Evolutionary conservation across 2,329 filamentous ascomycete species (phyloP), one percentile per base, ranked within the genome.

Genomic region (Xylaria polymorpha): DNA sequence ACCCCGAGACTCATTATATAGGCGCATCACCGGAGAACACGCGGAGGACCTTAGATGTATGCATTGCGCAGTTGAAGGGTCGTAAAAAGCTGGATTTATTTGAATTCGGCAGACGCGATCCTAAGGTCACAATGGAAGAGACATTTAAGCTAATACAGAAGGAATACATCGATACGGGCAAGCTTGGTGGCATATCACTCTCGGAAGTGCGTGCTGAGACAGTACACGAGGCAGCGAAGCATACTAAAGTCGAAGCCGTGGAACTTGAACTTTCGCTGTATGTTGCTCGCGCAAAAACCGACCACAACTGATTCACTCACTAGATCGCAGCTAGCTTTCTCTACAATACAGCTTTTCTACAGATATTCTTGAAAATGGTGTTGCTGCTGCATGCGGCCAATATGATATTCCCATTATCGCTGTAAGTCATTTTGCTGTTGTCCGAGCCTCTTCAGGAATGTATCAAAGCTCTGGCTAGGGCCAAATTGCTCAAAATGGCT

Each of bases 361-460:
- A 2, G 84, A 88, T 32, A 85, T 88, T 55, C 77, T 90, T 5
- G 77, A 85, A 20, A 90, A 91, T 69, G 88, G 85, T 20, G 83
- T 91, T 1, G 85, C 86, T 2, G 76, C 82, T 62, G 82, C 85
- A 1, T 90, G 88, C 70, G 84, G 82, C 1, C 85, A 88, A 76
- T 79, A 88, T 1, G 80, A 81, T 35, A 90, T 90, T 61, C 87
- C 88, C 0, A 80, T 90, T 51, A 78, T 89, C 10, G 85, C 85
- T 25, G 55, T 58, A 37, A 55, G 51, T 53, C 18, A 55, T n/a
- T 32, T 37, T 37, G 4, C 18, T 32, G 15, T 32, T n/a, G 15
- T 51, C 15, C 15, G 32, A 10, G 15, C 25, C 7, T 2, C 22
- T 50, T 29, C 22, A 20, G 4, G 20, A 15, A 20, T 50, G 14